Percentiles rank a stretch among this genome's conserved stretches.
These are phyloP conservation scores for Coelastrella sp. DNA, from an alignment of 139 green algal species.

Conservation along the genomic window DNA sequence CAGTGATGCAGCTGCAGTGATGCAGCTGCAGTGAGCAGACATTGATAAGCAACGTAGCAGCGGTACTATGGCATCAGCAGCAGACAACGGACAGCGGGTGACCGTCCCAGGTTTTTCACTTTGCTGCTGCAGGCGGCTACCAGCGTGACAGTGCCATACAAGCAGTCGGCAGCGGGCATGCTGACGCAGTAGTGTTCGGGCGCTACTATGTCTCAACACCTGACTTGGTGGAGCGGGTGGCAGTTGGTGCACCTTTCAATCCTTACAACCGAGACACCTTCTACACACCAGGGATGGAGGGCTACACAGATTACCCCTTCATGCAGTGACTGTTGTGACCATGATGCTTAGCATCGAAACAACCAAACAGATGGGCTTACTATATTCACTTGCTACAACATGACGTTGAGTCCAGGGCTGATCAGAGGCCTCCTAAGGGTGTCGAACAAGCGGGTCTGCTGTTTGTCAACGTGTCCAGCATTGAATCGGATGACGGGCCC, in stretches of 20 bases:
- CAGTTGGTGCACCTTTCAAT: constrained; percentile 75
- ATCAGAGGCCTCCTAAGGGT: too few relatives aligned
- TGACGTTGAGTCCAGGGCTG: too few relatives aligned
- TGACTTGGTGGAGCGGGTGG: constrained; percentile 79
- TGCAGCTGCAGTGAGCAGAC: too few relatives aligned
- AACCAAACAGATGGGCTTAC: too few relatives aligned
- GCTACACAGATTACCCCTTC: constrained; percentile 90
- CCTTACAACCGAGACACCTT: constrained; percentile 86
- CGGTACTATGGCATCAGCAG: background rate
- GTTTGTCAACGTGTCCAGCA: too few relatives aligned
- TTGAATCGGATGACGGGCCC: too few relatives aligned
- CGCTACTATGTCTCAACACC: constrained; percentile 50
- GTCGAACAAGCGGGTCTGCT: too few relatives aligned
- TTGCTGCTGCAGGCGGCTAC: constrained; percentile 56
- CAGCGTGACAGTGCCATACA: constrained; percentile 57
- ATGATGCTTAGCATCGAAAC: too few relatives aligned
- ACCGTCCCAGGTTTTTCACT: background rate
- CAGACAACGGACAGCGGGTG: background rate
- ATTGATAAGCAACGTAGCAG: too few relatives aligned
- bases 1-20: too few relatives aligned
- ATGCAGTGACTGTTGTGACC: constrained; percentile 54
- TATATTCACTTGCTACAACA: too few relatives aligned
- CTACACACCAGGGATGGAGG: constrained; percentile 71
- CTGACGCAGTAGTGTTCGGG: constrained; percentile 71
- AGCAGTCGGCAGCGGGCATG: constrained; percentile 60